Base-by-base conservation (phyloP, 345 rosid species). In the Lenwebbia sp. region DNA sequence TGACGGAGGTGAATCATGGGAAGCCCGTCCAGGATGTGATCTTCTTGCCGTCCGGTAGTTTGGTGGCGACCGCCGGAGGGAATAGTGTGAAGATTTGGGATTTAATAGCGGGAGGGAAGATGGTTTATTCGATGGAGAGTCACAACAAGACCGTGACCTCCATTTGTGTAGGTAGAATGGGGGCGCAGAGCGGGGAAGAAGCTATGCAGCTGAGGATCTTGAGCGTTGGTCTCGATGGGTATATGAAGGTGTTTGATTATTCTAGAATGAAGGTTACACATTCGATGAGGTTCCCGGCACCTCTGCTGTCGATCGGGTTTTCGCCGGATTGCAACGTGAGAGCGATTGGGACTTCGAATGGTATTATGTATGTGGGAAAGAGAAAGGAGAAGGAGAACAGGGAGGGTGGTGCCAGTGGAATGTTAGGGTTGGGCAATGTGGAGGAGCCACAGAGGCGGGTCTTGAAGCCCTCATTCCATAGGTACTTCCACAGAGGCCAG, bases 71-170 rank as follows among this genome's bases (percentile, higher is more conserved):
- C 0, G 98, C 96, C 0, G 99, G 99, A n/a, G 95, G 94, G 56
- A 94, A 95, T 82, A 90, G 88, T 30, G 95, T 97, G 86, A 97
- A 95, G 90, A 88, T 97, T 2, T 97, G 99, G 99, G 99, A 97
- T 86, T 88, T 97, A 89, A 89, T 95, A 54, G 96, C 92, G 40
- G 99, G 99, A 41, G 99, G 98, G 83, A 95, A 87, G 89, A 52
- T 95, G 96, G 92, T 94, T 81, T 89, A 92, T 87, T 92, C 98
- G 0, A 93, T 97, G 98, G 99, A 96, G 88, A 96, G 95, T 87
- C 99, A 97, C 84, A 97, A 96, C 92, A 96, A 95, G 93, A 95
- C 98, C 7, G 98, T 97, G 6, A 97, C 99, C 0, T 93, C 95
- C 9, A 87, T 97, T 50, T 94, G 93, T 82, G 91, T 92, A 0